Evolutionary conservation across 2,329 filamentous ascomycete genomes (phyloP), one percentile per base, ranked within the genome.

Genomic region (Xylariales sp.): DNA sequence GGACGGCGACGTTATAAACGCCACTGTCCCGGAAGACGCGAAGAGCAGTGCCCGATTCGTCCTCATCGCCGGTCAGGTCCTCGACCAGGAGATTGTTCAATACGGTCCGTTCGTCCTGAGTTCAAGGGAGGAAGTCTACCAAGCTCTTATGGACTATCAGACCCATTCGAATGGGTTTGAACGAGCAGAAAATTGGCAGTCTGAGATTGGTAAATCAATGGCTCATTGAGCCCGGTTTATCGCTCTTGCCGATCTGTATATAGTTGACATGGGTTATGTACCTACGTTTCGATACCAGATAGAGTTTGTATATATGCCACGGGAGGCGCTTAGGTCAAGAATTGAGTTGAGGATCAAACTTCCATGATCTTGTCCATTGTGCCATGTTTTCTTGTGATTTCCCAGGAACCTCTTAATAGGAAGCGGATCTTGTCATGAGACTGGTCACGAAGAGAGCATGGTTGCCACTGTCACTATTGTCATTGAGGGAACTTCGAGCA

Each of bases 1-100:
- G 49, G 71, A 77, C 20, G 91, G 91, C 33, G 88, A 95, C 54
- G 74, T 78, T 20, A 75, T 97, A 7, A 74, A 85, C 48, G 80
- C 83, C 2, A 75, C 78, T 38, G 86, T 93, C 9, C 75, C 80
- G 3, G 76, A 77, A 10, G 76, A 71, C 32, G 86, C 85, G 1
- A 73, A 75, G 25, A 72, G 43, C 39, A 48, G 34, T 20, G 67
- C 71, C 18, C 60, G 71, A 16, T 73, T 79, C 55, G 72, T 87
- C 19, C 64, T 88, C n/a, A 70, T 86, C 15, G 82, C 84, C 0
- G 84, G 84, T 6, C 70, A 84, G 56, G 80, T 85, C 1, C 66
- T 85, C 7, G 76, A 86, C 52, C 82, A 86, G 61, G 74, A 77
- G 42, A 74, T 86, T 35, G 78, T 86, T 9, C 82, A 86, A 64